Conservation (phyloP, 441 rosid genomes). For the Bocquillonia castaneifolia region DNA sequence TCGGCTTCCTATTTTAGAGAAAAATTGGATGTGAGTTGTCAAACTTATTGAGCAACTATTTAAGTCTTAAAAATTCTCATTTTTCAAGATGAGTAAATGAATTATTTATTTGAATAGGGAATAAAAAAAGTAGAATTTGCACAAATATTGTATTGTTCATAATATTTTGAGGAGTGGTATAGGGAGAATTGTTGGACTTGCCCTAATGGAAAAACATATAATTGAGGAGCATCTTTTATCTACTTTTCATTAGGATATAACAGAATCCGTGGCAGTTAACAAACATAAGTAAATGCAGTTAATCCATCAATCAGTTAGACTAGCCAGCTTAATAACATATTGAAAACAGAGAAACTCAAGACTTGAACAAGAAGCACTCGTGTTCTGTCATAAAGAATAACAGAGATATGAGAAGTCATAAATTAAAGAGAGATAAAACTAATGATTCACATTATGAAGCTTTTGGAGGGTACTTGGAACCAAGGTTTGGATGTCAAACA, state of each 20-base stretch:
- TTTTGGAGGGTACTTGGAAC: not conserved
- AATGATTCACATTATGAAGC: not conserved
- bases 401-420: not conserved
- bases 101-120: too few species aligned
- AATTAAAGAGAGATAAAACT: not conserved
- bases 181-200: too few species aligned
- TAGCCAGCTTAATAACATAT: not conserved
- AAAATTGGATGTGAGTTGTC: too few species aligned
- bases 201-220: too few species aligned
- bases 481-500: not conserved
- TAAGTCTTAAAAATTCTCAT: too few species aligned
- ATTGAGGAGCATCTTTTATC: not conserved
- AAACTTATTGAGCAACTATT: too few species aligned
- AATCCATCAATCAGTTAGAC: not conserved
- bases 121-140: too few species aligned
- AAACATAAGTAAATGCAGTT: not conserved
- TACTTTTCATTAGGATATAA: not conserved
- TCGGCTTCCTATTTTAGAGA: too few species aligned
- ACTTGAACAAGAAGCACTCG: not conserved
- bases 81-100: too few species aligned
- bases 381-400: not conserved
- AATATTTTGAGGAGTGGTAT: too few species aligned
- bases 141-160: too few species aligned
- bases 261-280: not conserved
- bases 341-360: not conserved